Percentiles rank a stretch among this genome's conserved stretches.
Evolutionary conservation across 495 filamentous ascomycete genomes (phyloP).

Genomic region (Emericellopsis terricola): DNA sequence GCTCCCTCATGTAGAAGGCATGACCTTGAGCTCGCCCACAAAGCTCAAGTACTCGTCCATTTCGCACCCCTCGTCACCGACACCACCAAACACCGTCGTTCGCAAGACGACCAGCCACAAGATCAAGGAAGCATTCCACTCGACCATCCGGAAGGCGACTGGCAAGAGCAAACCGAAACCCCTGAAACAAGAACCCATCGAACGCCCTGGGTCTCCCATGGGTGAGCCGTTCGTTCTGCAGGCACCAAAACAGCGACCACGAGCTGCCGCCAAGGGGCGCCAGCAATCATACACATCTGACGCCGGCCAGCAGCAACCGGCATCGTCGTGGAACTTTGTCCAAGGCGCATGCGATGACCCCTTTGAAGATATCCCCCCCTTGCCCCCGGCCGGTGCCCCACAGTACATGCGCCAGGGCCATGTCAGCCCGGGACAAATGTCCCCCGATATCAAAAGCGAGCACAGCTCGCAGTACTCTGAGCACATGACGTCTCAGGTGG

Average conservation of each 20-base stretch:
- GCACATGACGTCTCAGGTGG: neutral
- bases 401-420: neutral
- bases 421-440: neutral
- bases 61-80: conserved; percentile 11
- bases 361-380: neutral
- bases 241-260: conserved; percentile 2
- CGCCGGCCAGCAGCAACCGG: neutral
- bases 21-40: conserved; percentile 21
- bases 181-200: neutral
- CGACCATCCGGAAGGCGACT: conserved; percentile 11
- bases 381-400: neutral
- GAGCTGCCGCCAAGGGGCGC: neutral
- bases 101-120: conserved; percentile 9
- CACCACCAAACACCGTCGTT: conserved; percentile 6
- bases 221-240: neutral
- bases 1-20: conserved; percentile 24
- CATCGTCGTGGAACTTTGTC: neutral
- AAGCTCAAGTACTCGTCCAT: conserved; percentile 10
- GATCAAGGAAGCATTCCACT: conserved; percentile 9
- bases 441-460: conserved; percentile 5
- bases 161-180: neutral
- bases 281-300: neutral
- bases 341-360: neutral
- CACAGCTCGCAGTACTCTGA: neutral
- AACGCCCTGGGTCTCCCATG: neutral